Evolutionary conservation across 225 moss, liverwort and hornwort species (phyloP).

Genomic region (Climacium dendroides): DNA sequence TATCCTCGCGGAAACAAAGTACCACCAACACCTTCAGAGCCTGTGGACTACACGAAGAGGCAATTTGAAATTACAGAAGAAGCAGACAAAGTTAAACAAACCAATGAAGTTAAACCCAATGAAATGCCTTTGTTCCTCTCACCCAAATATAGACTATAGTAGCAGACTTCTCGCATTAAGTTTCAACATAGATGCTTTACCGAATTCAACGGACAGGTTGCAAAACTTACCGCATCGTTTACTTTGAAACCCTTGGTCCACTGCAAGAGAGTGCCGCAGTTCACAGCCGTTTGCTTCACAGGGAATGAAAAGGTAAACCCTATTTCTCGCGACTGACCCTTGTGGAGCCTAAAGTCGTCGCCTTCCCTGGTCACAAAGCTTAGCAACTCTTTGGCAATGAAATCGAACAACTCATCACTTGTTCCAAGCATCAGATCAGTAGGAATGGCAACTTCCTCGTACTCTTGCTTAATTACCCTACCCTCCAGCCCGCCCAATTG

Average conservation of each 20-base stretch:
- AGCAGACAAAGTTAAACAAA: not conserved
- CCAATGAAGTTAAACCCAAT: not conserved
- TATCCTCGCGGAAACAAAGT: not conserved
- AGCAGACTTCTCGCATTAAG: not conserved
- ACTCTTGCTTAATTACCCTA: conserved; percentile 61
- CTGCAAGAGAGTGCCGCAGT: conserved; percentile 54
- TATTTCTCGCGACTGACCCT: conserved; percentile 45
- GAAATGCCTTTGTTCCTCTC: not conserved
- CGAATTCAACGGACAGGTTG: not conserved
- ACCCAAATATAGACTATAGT: not conserved
- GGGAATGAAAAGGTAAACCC: conserved; percentile 93
- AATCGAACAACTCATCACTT: conserved; percentile 57
- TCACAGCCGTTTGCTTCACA: conserved; percentile 59
- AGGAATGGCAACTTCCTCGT: conserved; percentile 41
- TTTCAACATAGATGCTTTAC: not conserved
- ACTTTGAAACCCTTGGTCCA: conserved; percentile 95
- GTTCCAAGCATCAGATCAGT: conserved; percentile 54
- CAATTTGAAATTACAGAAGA: not conserved
- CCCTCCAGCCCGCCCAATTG: conserved; percentile 54
- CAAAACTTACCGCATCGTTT: conserved; percentile 34
- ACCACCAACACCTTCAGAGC: not conserved
- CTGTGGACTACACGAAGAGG: not conserved
- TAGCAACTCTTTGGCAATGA: conserved; percentile 54
- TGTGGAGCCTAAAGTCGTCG: conserved; percentile 22
- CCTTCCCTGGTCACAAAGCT: conserved; percentile 53